phyloP scores from a whole-genome alignment of 495 filamentous ascomycete species.

The Lasiosphaeriaceae sp. region DNA sequence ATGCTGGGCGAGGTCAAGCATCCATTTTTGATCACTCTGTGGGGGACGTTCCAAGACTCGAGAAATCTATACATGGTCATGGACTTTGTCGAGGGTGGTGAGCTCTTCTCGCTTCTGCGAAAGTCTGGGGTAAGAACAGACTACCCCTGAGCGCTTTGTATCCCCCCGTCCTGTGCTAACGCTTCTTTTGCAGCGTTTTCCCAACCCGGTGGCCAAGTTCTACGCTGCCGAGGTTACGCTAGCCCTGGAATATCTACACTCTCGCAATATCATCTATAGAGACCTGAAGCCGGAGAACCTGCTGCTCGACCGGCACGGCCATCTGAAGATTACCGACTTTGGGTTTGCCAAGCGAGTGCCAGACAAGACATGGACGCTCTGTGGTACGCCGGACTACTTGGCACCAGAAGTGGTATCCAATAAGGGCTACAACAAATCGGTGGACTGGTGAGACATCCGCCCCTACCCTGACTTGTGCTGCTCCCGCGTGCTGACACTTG shows the following conservation, averaged over 20 bases:
- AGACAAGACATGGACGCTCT: conserved; percentile 98
- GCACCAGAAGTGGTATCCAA: conserved; percentile 95
- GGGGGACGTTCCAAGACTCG: conserved; percentile 96
- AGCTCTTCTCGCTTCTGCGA: conserved; percentile 89
- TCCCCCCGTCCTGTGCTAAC: neutral
- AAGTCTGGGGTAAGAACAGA: conserved; percentile 80
- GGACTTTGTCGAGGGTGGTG: conserved; percentile 99
- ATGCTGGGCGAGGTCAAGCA: conserved; percentile 96
- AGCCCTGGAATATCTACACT: conserved; percentile 93
- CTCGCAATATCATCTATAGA: conserved; percentile 92
- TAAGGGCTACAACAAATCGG: conserved; percentile 98
- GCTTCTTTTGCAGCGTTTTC: conserved; percentile 70
- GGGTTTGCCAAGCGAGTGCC: conserved; percentile 97
- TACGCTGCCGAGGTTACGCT: conserved; percentile 97
- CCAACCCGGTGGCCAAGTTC: conserved; percentile 97
- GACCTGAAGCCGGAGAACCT: conserved; percentile 97
- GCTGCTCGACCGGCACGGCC: conserved; percentile 90
- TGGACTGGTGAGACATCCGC: conserved; percentile 76
- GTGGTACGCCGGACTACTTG: conserved; percentile 97
- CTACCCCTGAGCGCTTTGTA: no score
- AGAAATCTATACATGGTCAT: conserved; percentile 99
- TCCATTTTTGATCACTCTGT: conserved; percentile 93
- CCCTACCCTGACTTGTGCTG: neutral
- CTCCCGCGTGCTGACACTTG: neutral
- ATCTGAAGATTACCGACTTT: conserved; percentile 98